Evolutionary conservation across 2,329 filamentous ascomycete species (phyloP).

Genomic region (Cordyceps tenuipes): DNA sequence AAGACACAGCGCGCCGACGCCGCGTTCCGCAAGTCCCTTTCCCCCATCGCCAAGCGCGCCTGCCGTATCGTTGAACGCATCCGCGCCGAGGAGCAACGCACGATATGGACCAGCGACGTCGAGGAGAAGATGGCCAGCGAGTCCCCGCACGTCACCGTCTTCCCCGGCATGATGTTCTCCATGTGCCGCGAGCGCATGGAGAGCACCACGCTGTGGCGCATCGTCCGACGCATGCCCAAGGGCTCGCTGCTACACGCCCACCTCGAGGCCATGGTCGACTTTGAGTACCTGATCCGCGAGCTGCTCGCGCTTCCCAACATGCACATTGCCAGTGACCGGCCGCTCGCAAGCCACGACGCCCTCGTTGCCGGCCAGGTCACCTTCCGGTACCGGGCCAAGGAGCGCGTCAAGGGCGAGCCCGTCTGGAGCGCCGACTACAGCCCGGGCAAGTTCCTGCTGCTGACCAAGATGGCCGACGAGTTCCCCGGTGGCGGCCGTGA

Average conservation of each 20-base stretch:
- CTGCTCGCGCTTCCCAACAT: slow-evolving; percentile 66
- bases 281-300: slow-evolving; percentile 68
- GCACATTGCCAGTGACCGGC: slow-evolving; percentile 54
- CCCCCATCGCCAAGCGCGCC: slow-evolving; percentile 69
- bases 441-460: slow-evolving; percentile 47
- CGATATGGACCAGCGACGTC: slow-evolving; percentile 66
- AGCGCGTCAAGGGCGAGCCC: slow-evolving; percentile 33
- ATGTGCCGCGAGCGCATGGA: slow-evolving; percentile 83
- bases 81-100: slow-evolving; percentile 64
- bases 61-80: slow-evolving; percentile 74
- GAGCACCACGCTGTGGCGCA: slow-evolving; percentile 73
- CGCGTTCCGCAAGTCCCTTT: slow-evolving; percentile 65
- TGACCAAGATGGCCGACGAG: slow-evolving; percentile 56
- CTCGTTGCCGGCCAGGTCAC: slow-evolving; percentile 46
- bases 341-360: slow-evolving; percentile 46
- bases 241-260: slow-evolving; percentile 81
- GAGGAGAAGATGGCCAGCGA: slow-evolving; percentile 61
- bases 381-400: slow-evolving; percentile 51
- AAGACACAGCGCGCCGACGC: slow-evolving; percentile 69
- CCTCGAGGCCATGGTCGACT: slow-evolving; percentile 83
- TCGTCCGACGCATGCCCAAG: slow-evolving; percentile 81
- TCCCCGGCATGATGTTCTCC: slow-evolving; percentile 90
- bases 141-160: slow-evolving; percentile 52
- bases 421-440: slow-evolving; percentile 63
- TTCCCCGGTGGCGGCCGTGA: slow-evolving; percentile 65